These are phyloP conservation scores for Linnemannia zychae DNA, from an alignment of 192 early-diverging fungal genomes.

Conservation along the genomic window DNA sequence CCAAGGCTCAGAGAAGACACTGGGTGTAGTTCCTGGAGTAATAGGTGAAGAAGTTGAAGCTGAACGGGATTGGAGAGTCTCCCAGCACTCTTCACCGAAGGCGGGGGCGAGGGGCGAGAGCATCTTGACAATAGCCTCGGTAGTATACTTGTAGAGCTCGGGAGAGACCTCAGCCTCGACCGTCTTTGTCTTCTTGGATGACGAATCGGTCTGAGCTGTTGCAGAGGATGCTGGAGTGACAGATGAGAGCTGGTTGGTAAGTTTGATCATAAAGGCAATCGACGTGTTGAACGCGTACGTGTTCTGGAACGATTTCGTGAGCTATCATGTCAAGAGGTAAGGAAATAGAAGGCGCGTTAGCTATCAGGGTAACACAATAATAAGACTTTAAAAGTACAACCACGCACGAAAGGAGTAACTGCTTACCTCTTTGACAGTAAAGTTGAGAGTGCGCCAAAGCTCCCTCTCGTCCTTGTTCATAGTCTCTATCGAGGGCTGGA, in stretches of 20 bases:
- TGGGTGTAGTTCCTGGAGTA: constrained; percentile 1
- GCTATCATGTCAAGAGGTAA: constrained; percentile 15
- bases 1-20: constrained; percentile 72
- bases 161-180: constrained; percentile 35
- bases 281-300: constrained; percentile 84
- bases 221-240: constrained; percentile 15
- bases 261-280: constrained; percentile 88
- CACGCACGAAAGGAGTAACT: neutral
- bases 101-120: constrained; percentile 80
- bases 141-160: constrained; percentile 66
- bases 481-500: constrained; percentile 7
- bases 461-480: constrained; percentile 67
- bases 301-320: constrained; percentile 49
- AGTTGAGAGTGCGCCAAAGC: constrained; percentile 64
- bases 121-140: constrained; percentile 75
- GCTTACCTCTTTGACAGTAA: constrained; percentile 70
- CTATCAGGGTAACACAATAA: neutral
- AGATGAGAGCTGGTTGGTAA: constrained; percentile 66
- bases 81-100: constrained; percentile 84
- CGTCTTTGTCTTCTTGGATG: constrained; percentile 9
- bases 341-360: constrained; percentile 1
- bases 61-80: constrained; percentile 34
- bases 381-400: neutral
- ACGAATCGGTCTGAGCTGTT: neutral
- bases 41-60: neutral